These are phyloP conservation scores for Pseudonitzschia pungens DNA, from an alignment of 108 stramenopile species.

Conservation along the genomic window DNA sequence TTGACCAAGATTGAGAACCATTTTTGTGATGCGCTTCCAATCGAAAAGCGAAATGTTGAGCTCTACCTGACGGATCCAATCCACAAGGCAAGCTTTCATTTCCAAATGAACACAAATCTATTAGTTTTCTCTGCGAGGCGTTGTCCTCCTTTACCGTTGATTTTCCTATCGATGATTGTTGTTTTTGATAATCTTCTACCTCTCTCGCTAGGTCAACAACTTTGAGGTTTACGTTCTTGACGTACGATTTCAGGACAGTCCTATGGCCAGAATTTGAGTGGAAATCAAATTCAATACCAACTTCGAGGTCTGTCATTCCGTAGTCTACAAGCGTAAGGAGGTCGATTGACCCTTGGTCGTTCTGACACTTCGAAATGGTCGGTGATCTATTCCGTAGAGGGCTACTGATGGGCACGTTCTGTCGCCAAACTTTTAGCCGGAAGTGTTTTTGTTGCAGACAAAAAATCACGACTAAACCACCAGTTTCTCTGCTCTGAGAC, in stretches of 20 bases:
- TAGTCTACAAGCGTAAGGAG: slow-evolving; percentile 25
- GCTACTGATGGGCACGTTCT: slow-evolving; percentile 37
- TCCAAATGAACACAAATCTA: slow-evolving; percentile 30
- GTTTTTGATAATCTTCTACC: background rate
- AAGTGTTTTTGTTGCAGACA: slow-evolving; percentile 30
- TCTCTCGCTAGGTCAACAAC: slow-evolving; percentile 29
- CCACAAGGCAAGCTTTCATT: slow-evolving; percentile 22
- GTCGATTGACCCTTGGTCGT: slow-evolving; percentile 4
- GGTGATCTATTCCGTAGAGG: slow-evolving; percentile 23
- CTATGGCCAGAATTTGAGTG: slow-evolving; percentile 20
- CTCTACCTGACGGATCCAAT: slow-evolving; percentile 19
- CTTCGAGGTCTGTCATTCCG: slow-evolving; percentile 34
- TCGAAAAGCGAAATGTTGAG: slow-evolving; percentile 28
- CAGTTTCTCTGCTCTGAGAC: slow-evolving; percentile 33
- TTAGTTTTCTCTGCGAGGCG: background rate
- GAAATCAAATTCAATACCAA: slow-evolving; percentile 41
- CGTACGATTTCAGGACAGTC: slow-evolving; percentile 38
- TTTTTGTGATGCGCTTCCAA: slow-evolving; percentile 32
- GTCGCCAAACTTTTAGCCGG: slow-evolving; percentile 36
- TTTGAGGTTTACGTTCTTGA: slow-evolving; percentile 23
- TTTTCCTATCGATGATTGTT: background rate
- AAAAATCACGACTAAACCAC: slow-evolving; percentile 32
- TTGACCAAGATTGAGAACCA: slow-evolving; percentile 38
- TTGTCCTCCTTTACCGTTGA: background rate
- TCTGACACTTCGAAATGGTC: background rate